phyloP scores from a whole-genome alignment of 352 stramenopile genomes.

The Pythium biforme region DNA sequence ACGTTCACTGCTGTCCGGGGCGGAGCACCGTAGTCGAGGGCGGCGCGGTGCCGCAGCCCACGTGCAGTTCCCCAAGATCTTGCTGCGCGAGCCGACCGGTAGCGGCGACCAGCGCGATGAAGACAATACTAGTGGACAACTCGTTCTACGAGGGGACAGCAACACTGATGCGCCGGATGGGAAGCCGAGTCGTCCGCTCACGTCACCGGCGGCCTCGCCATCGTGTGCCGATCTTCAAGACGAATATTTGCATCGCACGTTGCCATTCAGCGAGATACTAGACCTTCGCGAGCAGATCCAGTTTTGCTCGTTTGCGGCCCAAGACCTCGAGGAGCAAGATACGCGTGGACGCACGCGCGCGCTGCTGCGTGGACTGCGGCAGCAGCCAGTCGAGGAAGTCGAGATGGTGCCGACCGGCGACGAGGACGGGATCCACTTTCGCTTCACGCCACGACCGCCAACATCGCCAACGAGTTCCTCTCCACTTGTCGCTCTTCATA shows the following conservation, averaged over 20 bases:
- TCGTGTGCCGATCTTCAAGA: conserved; percentile 47
- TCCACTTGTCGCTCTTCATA: background rate
- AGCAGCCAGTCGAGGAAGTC: conserved; percentile 45
- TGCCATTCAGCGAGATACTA: conserved; percentile 48
- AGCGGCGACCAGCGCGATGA: conserved; percentile 20
- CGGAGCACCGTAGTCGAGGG: background rate
- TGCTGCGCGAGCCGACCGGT: conserved; percentile 17
- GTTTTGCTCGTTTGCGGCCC: conserved; percentile 37
- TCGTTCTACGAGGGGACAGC: background rate
- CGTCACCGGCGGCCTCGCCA: conserved; percentile 5
- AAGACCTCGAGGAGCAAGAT: conserved; percentile 28
- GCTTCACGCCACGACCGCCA: conserved; percentile 5
- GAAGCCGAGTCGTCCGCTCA: background rate
- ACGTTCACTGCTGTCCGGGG: background rate
- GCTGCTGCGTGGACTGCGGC: conserved; percentile 44
- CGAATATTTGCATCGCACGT: conserved; percentile 39
- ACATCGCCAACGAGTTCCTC: background rate
- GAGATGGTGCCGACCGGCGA: conserved; percentile 12
- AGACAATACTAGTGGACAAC: background rate
- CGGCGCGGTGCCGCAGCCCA: conserved; percentile 20
- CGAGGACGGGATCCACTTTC: conserved; percentile 10
- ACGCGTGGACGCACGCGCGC: conserved; percentile 33
- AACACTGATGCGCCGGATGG: background rate
- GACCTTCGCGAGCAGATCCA: conserved; percentile 45
- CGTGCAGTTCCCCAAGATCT: conserved; percentile 50